A percentile compares a stretch with the other conserved stretches of the same genome.
Evolutionary conservation across 163 green algal species (phyloP).

Genomic region (Prototheca cutis): DNA sequence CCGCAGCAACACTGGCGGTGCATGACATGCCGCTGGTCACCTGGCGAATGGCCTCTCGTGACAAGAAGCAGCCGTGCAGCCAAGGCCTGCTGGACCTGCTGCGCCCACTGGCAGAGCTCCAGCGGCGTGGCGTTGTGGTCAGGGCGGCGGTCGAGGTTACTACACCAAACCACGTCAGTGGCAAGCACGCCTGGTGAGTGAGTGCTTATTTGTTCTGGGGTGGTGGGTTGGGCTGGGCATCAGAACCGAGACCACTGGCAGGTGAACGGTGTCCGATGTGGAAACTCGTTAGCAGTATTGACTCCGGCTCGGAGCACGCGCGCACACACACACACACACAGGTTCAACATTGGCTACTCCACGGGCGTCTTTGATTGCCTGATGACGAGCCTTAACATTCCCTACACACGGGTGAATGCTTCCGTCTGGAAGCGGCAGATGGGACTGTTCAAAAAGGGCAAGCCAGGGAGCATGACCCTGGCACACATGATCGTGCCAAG

Average conservation of each 20-base stretch:
- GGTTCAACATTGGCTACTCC: constrained; percentile 2
- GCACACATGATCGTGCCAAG: constrained; percentile 34
- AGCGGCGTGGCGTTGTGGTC: neutral
- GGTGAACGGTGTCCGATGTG: constrained; percentile 7
- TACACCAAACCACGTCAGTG: constrained; percentile 13
- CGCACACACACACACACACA: neutral
- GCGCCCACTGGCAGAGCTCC: constrained; percentile 10
- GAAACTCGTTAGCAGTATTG: neutral
- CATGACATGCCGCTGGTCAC: constrained; percentile 29
- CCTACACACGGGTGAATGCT: constrained; percentile 14
- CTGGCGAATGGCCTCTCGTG: constrained; percentile 10
- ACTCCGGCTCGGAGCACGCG: neutral
- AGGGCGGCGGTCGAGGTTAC: constrained; percentile 20
- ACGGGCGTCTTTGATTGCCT: constrained; percentile 3
- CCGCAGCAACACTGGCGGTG: constrained; percentile 2
- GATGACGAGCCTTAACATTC: constrained; percentile 2
- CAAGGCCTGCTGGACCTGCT: constrained; percentile 19
- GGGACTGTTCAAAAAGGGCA: constrained; percentile 39
- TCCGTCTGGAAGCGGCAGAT: constrained; percentile 54
- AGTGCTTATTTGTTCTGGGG: constrained; percentile 10
- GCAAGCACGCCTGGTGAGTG: constrained; percentile 28
- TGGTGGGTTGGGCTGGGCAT: constrained; percentile 15
- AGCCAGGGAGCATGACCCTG: constrained; percentile 52
- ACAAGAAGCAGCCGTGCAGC: constrained; percentile 14
- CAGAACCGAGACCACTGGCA: no score